Evolutionary conservation across 768 basidiomycete genomes (phyloP), one percentile per base, ranked within the genome.

Genomic region (Tylopilus sp.): DNA sequence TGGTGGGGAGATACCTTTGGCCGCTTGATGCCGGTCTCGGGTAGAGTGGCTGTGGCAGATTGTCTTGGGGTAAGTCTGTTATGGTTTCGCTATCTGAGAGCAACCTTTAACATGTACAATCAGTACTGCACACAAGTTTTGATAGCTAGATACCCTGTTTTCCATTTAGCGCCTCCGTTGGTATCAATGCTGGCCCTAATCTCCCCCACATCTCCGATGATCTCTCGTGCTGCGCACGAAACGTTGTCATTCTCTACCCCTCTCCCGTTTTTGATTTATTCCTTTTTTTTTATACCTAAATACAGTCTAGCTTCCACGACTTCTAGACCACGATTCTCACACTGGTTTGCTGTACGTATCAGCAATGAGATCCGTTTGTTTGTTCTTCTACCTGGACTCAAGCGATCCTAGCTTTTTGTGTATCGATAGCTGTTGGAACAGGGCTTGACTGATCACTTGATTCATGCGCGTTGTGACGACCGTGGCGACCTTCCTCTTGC

Each of bases 271-370:
- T 38, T 25, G 33, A 22, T 55, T 47, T 33, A 42, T 42, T 44
- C n/a, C 33, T 43, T 49, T 41, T 20, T 42, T 53, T 12, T 25
- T 9, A 26, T 15, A 38, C 18, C 20, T 31, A 22, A 42, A 30
- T 17, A 53, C 17, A 28, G 40, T 20, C 17, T 17, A 26, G 26
- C n/a, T 40, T 50, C 11, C 22, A 13, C 3, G 1, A 13, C n/a
- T 35, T 46, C 25, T 12, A 17, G 23, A 10, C 3, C 4, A 28
- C n/a, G 13, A 35, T 31, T 46, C 41, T 11, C 31, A 42, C 44
- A 48, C 46, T 48, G 55, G 48, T 55, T 41, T 46, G 66, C 60
- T 53, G 63, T 42, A 57, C 57, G 20, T 45, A 58, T 55, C 53
- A 43, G 44, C 11, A 38, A 49, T 53, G 50, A 55, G 26, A 31